Evolutionary conservation across 768 basidiomycete species (phyloP), one percentile per base, ranked within the genome.

Genomic region (Suillus plorans): DNA sequence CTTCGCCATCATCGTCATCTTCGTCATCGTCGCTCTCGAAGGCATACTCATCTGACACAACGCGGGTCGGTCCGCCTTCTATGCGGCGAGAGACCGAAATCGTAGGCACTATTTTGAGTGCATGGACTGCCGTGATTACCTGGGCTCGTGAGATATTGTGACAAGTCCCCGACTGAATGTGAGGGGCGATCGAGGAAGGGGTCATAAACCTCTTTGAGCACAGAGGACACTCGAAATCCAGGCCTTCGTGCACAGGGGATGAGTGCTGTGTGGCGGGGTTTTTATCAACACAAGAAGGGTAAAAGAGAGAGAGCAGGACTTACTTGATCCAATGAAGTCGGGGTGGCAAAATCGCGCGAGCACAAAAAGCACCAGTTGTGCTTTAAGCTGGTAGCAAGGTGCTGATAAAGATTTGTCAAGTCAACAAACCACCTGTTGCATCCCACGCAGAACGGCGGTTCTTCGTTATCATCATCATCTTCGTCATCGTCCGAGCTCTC

Each of bases 91-190:
- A 69, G 61, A 80, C 67, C 8, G 78, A 77, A 64, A 83, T 78
- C 62, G 74, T 68, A 20, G 78, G 76, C 16, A 71, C 66, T 22
- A 79, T 72, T 4, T 75, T 68, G 61, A 79, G 69, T 1, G 69
- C 60, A 50, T 77, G 75, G 37, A 80, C 73, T 6, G 72, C 73
- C 1, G 68, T 70, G 1, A 78, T 82, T 61, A 82, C 76, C 25
- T 79, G 74, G 58, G 75, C 74, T 25, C 80, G 74, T 45, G 70
- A 76, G 39, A 81, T 68, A 13, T 72, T 72, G 49, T 76, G 73
- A 61, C 79, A 80, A 1, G 59, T 42, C 5, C 80, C 81, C 3
- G 76, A 76, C 63, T 82, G 81, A 62, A 82, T 70, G 65, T 83
- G 82, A 13, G 71, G 69, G 2, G 79, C 75, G 7, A 82, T 73